These are phyloP conservation scores for Diplodia mutila DNA, from an alignment of 2,329 filamentous ascomycete species.

Conservation along the genomic window DNA sequence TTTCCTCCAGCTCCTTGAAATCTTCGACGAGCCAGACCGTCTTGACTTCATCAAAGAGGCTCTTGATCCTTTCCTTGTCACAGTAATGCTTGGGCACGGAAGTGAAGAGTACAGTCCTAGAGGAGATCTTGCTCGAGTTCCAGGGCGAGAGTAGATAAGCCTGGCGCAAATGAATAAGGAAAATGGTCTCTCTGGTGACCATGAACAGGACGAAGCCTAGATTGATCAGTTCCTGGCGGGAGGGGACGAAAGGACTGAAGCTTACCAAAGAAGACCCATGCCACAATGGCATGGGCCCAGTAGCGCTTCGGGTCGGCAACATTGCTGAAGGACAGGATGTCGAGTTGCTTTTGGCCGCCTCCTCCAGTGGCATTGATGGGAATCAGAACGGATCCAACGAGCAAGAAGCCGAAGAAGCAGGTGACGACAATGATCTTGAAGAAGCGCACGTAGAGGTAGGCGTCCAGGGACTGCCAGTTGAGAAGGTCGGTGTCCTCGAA, in stretches of 20 bases:
- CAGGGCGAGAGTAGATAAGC: slow-evolving; percentile 51
- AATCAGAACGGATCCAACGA: slow-evolving; percentile 54
- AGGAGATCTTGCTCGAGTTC: slow-evolving; percentile 50
- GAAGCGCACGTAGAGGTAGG: slow-evolving; percentile 53
- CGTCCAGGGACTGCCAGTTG: slow-evolving; percentile 54
- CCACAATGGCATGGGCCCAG: slow-evolving; percentile 50
- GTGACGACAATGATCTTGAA: slow-evolving; percentile 50
- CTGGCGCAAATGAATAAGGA: slow-evolving; percentile 53
- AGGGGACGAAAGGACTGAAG: not conserved
- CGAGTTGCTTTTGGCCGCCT: slow-evolving; percentile 41
- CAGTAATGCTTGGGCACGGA: slow-evolving; percentile 49
- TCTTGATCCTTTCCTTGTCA: slow-evolving; percentile 45
- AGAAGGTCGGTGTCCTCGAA: slow-evolving; percentile 52
- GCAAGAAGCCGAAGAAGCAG: slow-evolving; percentile 46
- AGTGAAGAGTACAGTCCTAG: slow-evolving; percentile 53
- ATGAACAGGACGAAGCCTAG: slow-evolving; percentile 47
- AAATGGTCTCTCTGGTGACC: slow-evolving; percentile 52
- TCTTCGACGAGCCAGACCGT: slow-evolving; percentile 54
- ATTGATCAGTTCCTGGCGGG: not conserved
- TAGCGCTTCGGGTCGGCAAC: slow-evolving; percentile 42
- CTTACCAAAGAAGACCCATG: slow-evolving; percentile 27
- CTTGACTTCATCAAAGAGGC: slow-evolving; percentile 45
- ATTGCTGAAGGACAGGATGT: slow-evolving; percentile 46
- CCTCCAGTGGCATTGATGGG: slow-evolving; percentile 51
- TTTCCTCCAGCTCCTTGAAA: slow-evolving; percentile 48